Evolutionary conservation across 2,329 filamentous ascomycete genomes (phyloP).

Genomic region (Paraphoma chrysanthemicola): DNA sequence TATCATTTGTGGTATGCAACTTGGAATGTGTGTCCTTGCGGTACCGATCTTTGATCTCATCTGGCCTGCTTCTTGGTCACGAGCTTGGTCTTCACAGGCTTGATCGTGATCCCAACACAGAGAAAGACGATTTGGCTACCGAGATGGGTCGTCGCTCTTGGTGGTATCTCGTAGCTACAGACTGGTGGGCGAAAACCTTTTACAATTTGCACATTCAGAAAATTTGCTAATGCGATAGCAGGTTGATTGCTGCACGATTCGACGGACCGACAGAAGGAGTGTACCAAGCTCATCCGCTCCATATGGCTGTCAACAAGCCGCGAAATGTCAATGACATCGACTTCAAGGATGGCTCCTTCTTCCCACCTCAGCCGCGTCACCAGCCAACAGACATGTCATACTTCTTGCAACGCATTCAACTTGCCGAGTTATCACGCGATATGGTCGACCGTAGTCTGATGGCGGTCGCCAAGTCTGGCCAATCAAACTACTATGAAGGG

Average conservation of each 20-base stretch:
- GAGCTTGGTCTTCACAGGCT: conserved; percentile 21
- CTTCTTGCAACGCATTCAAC: conserved; percentile 42
- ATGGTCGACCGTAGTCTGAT: conserved; percentile 39
- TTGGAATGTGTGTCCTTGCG: conserved; percentile 45
- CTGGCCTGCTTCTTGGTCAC: conserved; percentile 34
- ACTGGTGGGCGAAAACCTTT: not conserved
- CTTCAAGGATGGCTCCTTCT: conserved; percentile 26
- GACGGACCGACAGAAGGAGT: conserved; percentile 45
- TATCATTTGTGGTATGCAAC: conserved; percentile 42
- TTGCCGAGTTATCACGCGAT: conserved; percentile 47
- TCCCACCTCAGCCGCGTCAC: conserved; percentile 15
- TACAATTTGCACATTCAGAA: too few species aligned
- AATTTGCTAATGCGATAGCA: not conserved
- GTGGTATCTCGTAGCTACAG: conserved; percentile 47
- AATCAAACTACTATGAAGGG: conserved; percentile 22
- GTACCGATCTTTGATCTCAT: conserved; percentile 40
- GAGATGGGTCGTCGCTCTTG: conserved; percentile 50
- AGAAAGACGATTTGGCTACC: conserved; percentile 29
- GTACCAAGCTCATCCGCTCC: conserved; percentile 45
- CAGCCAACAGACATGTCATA: conserved; percentile 51
- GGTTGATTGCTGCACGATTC: conserved; percentile 41
- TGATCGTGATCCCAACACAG: conserved; percentile 11
- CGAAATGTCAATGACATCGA: conserved; percentile 46
- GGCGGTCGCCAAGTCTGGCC: conserved; percentile 8
- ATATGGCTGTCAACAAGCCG: conserved; percentile 49